These are phyloP conservation scores for Kalmusia sp. DNA, from an alignment of 2,329 filamentous ascomycete genomes.

Conservation along the genomic window DNA sequence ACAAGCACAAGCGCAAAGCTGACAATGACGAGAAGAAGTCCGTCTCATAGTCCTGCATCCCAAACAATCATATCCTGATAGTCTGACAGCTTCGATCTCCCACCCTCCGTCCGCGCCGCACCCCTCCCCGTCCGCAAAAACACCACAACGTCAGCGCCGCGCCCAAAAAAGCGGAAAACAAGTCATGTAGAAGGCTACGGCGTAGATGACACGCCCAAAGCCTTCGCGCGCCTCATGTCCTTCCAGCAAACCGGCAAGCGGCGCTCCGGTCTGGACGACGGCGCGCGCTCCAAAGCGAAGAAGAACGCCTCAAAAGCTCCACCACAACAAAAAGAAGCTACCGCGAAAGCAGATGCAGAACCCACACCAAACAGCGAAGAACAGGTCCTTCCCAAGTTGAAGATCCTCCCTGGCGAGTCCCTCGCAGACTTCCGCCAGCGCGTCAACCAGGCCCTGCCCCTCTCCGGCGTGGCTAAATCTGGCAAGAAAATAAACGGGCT, in stretches of 20 bases:
- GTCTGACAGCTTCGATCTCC: conserved; percentile 64
- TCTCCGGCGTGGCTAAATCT: conserved; percentile 69
- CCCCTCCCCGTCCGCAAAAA: conserved; percentile 63
- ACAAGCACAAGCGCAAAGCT: conserved; percentile 78
- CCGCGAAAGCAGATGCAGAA: conserved; percentile 20
- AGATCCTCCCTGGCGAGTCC: conserved; percentile 83
- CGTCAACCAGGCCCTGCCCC: conserved; percentile 83
- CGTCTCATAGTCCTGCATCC: conserved; percentile 7
- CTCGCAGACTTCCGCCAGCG: conserved; percentile 81
- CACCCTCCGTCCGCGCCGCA: conserved; percentile 65
- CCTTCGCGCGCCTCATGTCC: conserved; percentile 86
- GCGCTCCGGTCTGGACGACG: conserved; percentile 73
- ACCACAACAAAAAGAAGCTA: not conserved
- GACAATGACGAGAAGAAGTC: conserved; percentile 50
- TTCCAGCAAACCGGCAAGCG: conserved; percentile 66
- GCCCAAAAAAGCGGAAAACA: conserved; percentile 46
- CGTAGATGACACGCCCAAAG: conserved; percentile 83
- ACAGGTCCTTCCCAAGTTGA: conserved; percentile 54
- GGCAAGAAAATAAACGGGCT: conserved; percentile 70
- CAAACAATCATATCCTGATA: conserved; percentile 44
- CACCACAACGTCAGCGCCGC: conserved; percentile 40
- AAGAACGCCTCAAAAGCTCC: conserved; percentile 48
- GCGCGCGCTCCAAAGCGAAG: conserved; percentile 58
- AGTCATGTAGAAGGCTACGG: conserved; percentile 59
- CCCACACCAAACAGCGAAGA: conserved; percentile 28